Base-by-base conservation (phyloP, 2,329 filamentous ascomycete species). In the Ophiostoma sp. region DNA sequence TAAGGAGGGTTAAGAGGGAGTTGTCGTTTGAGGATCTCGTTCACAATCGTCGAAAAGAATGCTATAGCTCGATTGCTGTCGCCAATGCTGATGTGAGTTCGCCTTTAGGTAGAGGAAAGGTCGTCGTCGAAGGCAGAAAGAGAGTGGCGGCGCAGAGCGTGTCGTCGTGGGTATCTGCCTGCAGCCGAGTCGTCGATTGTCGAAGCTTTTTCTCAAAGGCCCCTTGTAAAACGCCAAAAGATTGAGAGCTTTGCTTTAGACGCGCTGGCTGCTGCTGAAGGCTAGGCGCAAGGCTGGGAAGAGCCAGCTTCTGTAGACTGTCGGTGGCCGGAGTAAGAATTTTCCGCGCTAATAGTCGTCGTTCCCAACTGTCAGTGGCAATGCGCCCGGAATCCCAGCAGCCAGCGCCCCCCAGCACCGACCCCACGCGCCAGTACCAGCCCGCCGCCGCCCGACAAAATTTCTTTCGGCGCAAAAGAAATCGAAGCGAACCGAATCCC, bases 311-410 rank as follows among this genome's bases (percentile, higher is more conserved):
- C 42, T 48, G 42, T 42, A 42, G 6, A 42, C 15, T 19, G 15
- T 12, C 72, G 64, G 64, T n/a, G 12, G 68, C 69, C 68, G 59
- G 66, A 68, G 57, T 33, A 73, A 73, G 59, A 28, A 70, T 70
- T 55, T 63, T 73, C 72, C 72, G 72, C 66, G 31, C 70, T 64
- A 64, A 48, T 15, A 45, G 11, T 25, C 5, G n/a, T 19, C 3
- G 28, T 22, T 57, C 1, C 28, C 31, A 19, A 25, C 22, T n/a
- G 50, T 0, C 28, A 19, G 12, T 59, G 55, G 55, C 28, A 36
- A 19, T 61, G 28, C 39, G 39, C 39, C 39, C 6, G 39, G 11
- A 42, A 42, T 3, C 33, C 33, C 33, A 36, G 6, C n/a, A 8
- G 19, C 8, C 55, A 61, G 55, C 15, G 52, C 11, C 25, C 25